phyloP scores from a whole-genome alignment of 495 filamentous ascomycete species.

The Neurospora africana region DNA sequence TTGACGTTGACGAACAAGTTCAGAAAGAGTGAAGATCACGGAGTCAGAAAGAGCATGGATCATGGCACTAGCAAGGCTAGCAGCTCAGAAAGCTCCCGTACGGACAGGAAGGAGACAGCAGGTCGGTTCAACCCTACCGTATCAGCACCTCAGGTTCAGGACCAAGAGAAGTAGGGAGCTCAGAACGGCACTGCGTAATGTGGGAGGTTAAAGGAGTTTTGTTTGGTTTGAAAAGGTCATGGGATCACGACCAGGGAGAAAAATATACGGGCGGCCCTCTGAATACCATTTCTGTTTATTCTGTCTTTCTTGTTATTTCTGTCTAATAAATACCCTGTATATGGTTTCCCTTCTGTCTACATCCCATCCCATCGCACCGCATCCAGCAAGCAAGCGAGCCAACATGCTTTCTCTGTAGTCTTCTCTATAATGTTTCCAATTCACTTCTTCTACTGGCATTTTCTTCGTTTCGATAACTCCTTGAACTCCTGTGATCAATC shows the following conservation, averaged over 20 bases:
- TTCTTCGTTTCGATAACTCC: background rate
- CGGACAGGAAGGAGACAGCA: background rate
- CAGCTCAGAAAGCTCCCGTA: background rate
- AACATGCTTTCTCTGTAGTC: background rate
- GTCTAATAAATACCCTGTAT: background rate
- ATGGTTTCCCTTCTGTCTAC: background rate
- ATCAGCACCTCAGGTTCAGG: background rate
- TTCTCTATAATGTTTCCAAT: background rate
- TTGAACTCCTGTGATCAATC: background rate
- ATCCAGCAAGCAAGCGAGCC: background rate
- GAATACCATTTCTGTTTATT: background rate
- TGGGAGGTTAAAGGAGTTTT: background rate
- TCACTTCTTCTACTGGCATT: background rate
- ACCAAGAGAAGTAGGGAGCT: background rate
- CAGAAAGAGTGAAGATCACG: background rate
- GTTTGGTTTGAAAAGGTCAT: background rate
- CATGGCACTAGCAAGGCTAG: background rate
- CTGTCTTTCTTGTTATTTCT: background rate
- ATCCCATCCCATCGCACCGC: background rate
- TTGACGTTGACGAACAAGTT: background rate
- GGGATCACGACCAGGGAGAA: background rate
- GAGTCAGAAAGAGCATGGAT: background rate
- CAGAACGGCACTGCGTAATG: background rate
- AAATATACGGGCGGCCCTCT: background rate
- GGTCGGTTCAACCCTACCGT: background rate